Percentiles rank a stretch among this genome's conserved stretches.
Evolutionary conservation across 805 yeast genomes (phyloP).

Genomic region (Metschnikowia proteae): DNA sequence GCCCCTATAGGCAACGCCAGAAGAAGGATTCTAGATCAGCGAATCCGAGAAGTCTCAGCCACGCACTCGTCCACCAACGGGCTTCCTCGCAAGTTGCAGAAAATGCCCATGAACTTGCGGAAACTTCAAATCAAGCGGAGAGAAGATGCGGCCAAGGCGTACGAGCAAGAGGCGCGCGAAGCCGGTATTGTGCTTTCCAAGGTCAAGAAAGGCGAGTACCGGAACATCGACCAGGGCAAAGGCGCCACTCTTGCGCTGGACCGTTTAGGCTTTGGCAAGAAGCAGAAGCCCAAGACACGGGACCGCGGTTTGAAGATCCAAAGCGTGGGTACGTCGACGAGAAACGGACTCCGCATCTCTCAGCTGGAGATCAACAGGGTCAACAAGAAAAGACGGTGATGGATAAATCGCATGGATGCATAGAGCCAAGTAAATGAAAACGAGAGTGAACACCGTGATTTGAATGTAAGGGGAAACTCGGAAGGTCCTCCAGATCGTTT

Average conservation of each 20-base stretch:
- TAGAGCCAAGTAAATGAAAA: too few species aligned
- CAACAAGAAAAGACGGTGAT: conserved; percentile 16
- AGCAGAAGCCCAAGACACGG: conserved; percentile 43
- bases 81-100: conserved; percentile 50
- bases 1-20: conserved; percentile 68
- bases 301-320: conserved; percentile 78
- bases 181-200: conserved; percentile 87
- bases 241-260: conserved; percentile 50
- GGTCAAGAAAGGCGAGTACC: conserved; percentile 61
- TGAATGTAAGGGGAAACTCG: not conserved
- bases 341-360: conserved; percentile 73
- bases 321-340: conserved; percentile 70
- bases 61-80: conserved; percentile 45
- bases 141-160: conserved; percentile 47
- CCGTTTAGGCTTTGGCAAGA: conserved; percentile 46
- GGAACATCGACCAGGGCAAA: conserved; percentile 52
- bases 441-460: not conserved
- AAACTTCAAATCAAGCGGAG: conserved; percentile 74
- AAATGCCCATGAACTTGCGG: conserved; percentile 85
- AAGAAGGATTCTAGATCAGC: conserved; percentile 55
- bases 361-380: conserved; percentile 58
- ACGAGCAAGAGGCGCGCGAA: conserved; percentile 76
- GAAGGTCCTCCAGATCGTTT: too few species aligned
- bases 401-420: not conserved
- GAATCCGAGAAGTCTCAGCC: conserved; percentile 46